These are phyloP conservation scores for Simplicillium sp. DNA, from an alignment of 2,329 filamentous ascomycete species.

Conservation along the genomic window DNA sequence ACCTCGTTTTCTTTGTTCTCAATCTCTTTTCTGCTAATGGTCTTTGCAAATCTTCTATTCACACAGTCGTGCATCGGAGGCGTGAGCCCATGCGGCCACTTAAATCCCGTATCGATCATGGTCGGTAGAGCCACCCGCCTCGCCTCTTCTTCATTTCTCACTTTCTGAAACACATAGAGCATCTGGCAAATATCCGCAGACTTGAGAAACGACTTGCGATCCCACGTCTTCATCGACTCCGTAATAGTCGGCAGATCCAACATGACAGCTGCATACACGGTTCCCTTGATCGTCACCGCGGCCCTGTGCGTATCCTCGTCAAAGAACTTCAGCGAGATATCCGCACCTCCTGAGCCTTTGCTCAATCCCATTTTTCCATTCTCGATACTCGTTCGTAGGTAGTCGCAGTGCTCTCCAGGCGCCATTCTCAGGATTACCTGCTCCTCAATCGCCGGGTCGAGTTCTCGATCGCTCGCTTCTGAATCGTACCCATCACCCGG, in stretches of 20 bases:
- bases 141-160: slow-evolving; percentile 58
- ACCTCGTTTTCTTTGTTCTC: slow-evolving; percentile 77
- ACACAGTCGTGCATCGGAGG: slow-evolving; percentile 81
- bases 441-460: slow-evolving; percentile 80
- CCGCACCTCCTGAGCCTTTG: slow-evolving; percentile 56
- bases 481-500: slow-evolving; percentile 92
- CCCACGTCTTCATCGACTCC: slow-evolving; percentile 90
- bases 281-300: slow-evolving; percentile 58
- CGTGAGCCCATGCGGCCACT: slow-evolving; percentile 78
- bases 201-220: slow-evolving; percentile 80
- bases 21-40: slow-evolving; percentile 73
- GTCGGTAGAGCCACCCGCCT: slow-evolving; percentile 57
- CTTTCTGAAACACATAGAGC: slow-evolving; percentile 65
- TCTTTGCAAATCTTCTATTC: slow-evolving; percentile 74
- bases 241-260: slow-evolving; percentile 81
- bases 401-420: slow-evolving; percentile 77
- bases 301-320: slow-evolving; percentile 65
- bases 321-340: slow-evolving; percentile 74
- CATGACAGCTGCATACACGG: slow-evolving; percentile 66
- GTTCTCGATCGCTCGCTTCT: slow-evolving; percentile 83
- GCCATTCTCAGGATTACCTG: slow-evolving; percentile 84
- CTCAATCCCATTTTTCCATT: slow-evolving; percentile 67
- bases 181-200: slow-evolving; percentile 84
- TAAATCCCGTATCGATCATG: slow-evolving; percentile 59
- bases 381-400: slow-evolving; percentile 65